Evolutionary conservation across 2,329 filamentous ascomycete species (phyloP).

Genomic region (Fusarium tricinctum): DNA sequence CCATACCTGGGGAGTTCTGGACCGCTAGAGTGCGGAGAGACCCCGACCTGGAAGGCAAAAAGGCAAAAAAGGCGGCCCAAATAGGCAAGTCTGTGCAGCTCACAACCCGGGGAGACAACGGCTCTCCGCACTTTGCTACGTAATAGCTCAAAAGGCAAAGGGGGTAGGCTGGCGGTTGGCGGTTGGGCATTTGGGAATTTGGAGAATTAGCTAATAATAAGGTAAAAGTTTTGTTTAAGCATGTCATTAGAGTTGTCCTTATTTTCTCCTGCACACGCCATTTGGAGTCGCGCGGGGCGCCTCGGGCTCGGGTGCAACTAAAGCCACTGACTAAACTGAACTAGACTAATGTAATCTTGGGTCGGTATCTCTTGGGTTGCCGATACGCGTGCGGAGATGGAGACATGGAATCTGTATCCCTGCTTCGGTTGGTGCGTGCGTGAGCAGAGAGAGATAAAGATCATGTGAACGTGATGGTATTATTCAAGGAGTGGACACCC

Average conservation of each 20-base stretch:
- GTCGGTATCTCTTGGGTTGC: conserved; percentile 1
- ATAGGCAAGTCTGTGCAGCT: conserved; percentile 26
- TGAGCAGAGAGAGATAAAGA: conserved; percentile 29
- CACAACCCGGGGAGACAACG: conserved; percentile 2
- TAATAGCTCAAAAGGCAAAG: neutral
- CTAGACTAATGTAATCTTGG: neutral
- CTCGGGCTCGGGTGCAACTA: conserved; percentile 7
- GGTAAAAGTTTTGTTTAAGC: conserved; percentile 41
- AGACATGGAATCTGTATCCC: conserved; percentile 1
- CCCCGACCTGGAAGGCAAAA: neutral
- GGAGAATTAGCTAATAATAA: conserved; percentile 45
- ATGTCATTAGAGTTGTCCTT: conserved; percentile 24
- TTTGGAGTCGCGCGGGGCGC: neutral
- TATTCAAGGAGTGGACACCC: conserved; percentile 16
- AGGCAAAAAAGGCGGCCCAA: neutral
- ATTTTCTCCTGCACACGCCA: neutral
- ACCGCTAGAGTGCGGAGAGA: conserved; percentile 19
- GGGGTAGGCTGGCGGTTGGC: no score
- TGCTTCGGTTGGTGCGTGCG: conserved; percentile 9
- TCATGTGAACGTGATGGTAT: conserved; percentile 35
- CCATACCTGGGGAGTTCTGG: conserved; percentile 13
- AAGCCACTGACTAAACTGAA: conserved; percentile 24
- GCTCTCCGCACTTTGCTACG: conserved; percentile 30
- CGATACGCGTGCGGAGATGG: conserved; percentile 26
- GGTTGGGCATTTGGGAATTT: conserved; percentile 18